phyloP scores from a whole-genome alignment of 805 yeast genomes.

The Candida takata region DNA sequence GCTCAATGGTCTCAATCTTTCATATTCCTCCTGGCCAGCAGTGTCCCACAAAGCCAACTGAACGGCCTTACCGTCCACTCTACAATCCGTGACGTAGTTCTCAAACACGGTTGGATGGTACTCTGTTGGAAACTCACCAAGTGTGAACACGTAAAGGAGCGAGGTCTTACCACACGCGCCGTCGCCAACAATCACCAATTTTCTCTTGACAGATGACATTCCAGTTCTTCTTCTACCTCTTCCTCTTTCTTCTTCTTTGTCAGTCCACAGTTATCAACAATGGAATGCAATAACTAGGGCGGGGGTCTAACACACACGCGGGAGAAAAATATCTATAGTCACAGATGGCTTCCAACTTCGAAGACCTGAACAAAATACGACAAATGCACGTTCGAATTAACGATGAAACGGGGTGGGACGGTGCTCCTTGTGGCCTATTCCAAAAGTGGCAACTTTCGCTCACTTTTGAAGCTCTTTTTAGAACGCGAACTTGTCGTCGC shows the following conservation, averaged over 20 bases:
- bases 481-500: no score
- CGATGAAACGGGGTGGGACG: no score
- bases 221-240: not conserved
- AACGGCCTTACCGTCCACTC: conserved; percentile 90
- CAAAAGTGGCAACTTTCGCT: no score
- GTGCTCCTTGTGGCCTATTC: no score
- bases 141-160: conserved; percentile 79
- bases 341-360: no score
- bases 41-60: conserved; percentile 91
- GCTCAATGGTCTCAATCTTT: conserved; percentile 78
- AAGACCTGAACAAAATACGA: no score
- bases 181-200: conserved; percentile 87
- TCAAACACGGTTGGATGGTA: conserved; percentile 94
- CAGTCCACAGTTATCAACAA: no score
- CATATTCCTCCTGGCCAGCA: conserved; percentile 96
- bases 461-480: no score
- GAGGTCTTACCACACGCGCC: conserved; percentile 96
- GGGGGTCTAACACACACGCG: no score
- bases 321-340: no score
- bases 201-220: conserved; percentile 43
- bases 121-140: conserved; percentile 89
- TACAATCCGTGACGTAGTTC: conserved; percentile 87
- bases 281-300: no score
- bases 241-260: not conserved
- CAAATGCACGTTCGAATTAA: no score